Base-by-base conservation (phyloP, 192 early-diverging fungal species). In the Pilobolus umbonatus region DNA sequence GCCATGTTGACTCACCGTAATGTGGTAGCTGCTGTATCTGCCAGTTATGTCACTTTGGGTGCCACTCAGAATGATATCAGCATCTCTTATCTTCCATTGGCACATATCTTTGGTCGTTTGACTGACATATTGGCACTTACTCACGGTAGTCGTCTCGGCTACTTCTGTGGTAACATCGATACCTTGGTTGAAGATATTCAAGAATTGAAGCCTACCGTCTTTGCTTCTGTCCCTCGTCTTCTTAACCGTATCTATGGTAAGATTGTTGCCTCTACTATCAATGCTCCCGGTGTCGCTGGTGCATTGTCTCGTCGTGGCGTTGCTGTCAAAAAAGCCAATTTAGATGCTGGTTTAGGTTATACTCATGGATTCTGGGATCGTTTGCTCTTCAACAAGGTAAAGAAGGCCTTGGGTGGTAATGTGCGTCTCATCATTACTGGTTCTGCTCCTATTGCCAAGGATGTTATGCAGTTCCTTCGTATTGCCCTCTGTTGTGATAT, bases 201-300 rank as follows among this genome's bases (percentile, higher is more conserved):
- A 4, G 85, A 80, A 22, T 69, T 97, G 55, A 86, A 84, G 58
- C 95, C 95, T 9, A 93, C 92, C 1, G 47, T 93, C 4, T 90
- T 97, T 66, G 80, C 86, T 9, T 69, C 84, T 30, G 92, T 95
- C 19, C 95, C 95, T 14, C 85, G 95, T 38, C 74, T 97, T 3
- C 85, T 92, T 68, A 94, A 89, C 67, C 86, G 92, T 28, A 83
- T 97, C 59, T 93, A 94, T 69, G 91, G 89, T 58, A 84, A 82
- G 53, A 74, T 97, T 28, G 62, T 77, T 57, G 69, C 82, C 2
- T 62, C 67, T 2, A 80, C 88, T 0, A 64, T 82, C 34, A 76
- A 77, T 5, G 76, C 79, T 24, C 85, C 82, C 61, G 88, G 88
- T 54, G 71, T 82, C 4, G 68, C 77, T 1, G 82, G 83, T 39